Evolutionary conservation across 495 filamentous ascomycete genomes (phyloP), one percentile per base, ranked within the genome.

Genomic region (Tuber microsphaerosporum): DNA sequence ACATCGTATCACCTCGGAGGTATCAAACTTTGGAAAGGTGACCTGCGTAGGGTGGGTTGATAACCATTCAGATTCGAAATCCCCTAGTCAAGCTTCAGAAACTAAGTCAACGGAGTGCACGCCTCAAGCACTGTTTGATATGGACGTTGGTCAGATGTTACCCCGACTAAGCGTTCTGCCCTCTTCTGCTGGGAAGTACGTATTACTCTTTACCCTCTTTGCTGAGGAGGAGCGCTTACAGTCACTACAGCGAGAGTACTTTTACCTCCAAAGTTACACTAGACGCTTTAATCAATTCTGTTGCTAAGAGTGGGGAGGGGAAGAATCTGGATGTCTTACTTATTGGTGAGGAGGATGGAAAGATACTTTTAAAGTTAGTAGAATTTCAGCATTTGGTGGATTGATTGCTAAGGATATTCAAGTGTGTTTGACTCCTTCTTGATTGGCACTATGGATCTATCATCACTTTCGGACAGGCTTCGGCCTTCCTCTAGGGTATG

Each of bases 381-480:
- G 31, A 16, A 34, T 51, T 17, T 19, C n/a, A 16, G 41, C 39
- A 43, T 56, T 61, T 39, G 22, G 4, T 19, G 16, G 26, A 9
- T 26, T 61, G 26, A 65, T 31, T 70, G 37, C 82, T 68, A 43
- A 68, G 56, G 56, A 41, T 56, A 42, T 16, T 41, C 56, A 43
- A 91, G 91, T 74, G 93, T 97, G 72, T 97, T 96, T 83, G 92
- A 97, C 81, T 94, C 91, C 22, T 94, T 97, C 79, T 87, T 92
- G 73, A 91, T 97, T 74, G 93, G 95, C 2, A 89, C 86, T 39
- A 81, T 83, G 79, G 74, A 79, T n/a, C 79, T 83, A 56, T 81
- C 81, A 26, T 81, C 81, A 20, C 73, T 83, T 8, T 83, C 75
- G 65, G 46, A 76, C 46, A 81, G 81, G 48, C 75, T 83, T 39